Evolutionary conservation across 352 stramenopile genomes (phyloP).

Genomic region (Globisporangium polare): DNA sequence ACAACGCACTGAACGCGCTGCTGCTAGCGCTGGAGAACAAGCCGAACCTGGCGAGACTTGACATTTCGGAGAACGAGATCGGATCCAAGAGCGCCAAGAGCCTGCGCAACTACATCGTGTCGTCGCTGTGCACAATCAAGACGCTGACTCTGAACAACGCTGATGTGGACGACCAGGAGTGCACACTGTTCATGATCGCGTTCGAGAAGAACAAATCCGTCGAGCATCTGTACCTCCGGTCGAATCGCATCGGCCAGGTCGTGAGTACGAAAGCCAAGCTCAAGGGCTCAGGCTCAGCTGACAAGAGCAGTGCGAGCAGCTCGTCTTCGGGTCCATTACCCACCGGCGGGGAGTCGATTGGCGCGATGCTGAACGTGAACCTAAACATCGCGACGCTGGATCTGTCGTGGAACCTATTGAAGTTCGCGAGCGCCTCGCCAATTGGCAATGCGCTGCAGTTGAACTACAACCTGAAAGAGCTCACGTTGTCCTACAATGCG

Average conservation of each 20-base stretch:
- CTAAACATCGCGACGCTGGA: conserved; percentile 63
- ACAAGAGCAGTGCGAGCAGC: neutral
- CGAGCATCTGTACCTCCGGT: conserved; percentile 46
- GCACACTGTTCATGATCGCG: conserved; percentile 58
- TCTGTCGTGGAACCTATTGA: conserved; percentile 85
- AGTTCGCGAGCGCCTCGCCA: conserved; percentile 27
- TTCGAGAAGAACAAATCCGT: conserved; percentile 78
- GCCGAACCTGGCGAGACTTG: conserved; percentile 47
- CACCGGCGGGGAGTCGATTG: conserved; percentile 73
- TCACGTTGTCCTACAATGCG: conserved; percentile 65
- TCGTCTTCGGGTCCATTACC: conserved; percentile 10
- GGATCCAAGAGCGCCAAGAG: conserved; percentile 35
- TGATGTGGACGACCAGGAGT: conserved; percentile 62
- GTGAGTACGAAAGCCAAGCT: conserved; percentile 21
- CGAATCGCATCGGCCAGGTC: conserved; percentile 74
- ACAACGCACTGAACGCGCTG: conserved; percentile 44
- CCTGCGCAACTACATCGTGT: conserved; percentile 59
- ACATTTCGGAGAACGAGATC: conserved; percentile 64
- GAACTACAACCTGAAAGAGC: conserved; percentile 61
- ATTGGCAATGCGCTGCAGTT: conserved; percentile 49
- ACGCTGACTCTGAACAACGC: conserved; percentile 50
- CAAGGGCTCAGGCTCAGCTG: neutral
- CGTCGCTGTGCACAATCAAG: conserved; percentile 54
- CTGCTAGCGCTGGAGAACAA: conserved; percentile 66
- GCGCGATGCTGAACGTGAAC: conserved; percentile 80